Base-by-base conservation (phyloP, 106 monocot species). In the Dendrobium huoshanense region DNA sequence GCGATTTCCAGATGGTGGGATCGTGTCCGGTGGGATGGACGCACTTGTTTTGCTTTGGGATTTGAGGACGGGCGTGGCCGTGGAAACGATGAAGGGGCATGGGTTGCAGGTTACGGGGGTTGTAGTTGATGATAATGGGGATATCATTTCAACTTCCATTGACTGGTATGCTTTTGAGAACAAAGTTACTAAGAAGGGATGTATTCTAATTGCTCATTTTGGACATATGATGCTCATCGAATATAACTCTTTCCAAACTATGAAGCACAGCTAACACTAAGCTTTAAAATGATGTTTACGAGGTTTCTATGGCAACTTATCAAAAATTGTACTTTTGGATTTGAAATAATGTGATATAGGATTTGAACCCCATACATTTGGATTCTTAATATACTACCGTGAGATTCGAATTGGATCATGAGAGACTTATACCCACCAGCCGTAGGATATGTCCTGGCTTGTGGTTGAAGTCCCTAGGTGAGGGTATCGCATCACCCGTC, bases 11-110 rank as follows among this genome's bases (percentile, higher is more conserved):
- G 88, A 92, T 56, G 98, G 98, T 4, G 94, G 85, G 74, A 75
- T 98, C 22, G 94, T 92, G 43, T 98, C 98, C 1, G 94, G 98
- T 7, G 98, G 98, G 49, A 92, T 98, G 92, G 98, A 95, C 76
- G 87, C 92, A 0, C 83, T 89, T 24, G 91, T 98, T 11, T 37
- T 98, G 77, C 81, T 92, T 18, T 98, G 94, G 91, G 94, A 98
- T 79, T 67, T 98, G 84, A 59, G 33, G 5, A 87, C 44, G 16
- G 90, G 92, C 25, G 87, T 88, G 80, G 81, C 84, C 18, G 86
- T 70, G 44, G 89, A 92, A 81, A 94, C 80, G 42, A 94, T 98
- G 94, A 89, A 77, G 75, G 97, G 97, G 37, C 94, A 97, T 73
- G 42, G 42, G 81, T 55, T 81, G 82, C 92, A 94, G 86, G 94